Evolutionary conservation across 805 yeast genomes (phyloP).

Genomic region (Metschnikowia colocasiae): DNA sequence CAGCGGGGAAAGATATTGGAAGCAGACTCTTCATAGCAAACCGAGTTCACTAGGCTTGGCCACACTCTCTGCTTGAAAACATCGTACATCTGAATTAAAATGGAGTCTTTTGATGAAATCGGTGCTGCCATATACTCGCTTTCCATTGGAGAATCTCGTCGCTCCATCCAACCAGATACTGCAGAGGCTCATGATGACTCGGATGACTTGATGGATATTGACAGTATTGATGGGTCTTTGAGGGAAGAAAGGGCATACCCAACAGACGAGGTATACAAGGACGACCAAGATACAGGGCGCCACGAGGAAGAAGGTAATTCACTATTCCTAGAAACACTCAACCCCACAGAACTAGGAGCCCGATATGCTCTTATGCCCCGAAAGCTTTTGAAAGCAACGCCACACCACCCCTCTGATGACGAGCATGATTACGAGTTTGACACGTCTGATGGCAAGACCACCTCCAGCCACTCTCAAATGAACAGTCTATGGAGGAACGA

Average conservation of each 20-base stretch:
- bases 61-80: neutral
- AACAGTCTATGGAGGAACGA: neutral
- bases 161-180: neutral
- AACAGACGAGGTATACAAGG: neutral
- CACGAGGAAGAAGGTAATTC: slow-evolving; percentile 6
- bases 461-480: neutral
- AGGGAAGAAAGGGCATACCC: neutral
- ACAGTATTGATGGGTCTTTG: slow-evolving; percentile 6
- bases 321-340: slow-evolving; percentile 21
- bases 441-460: slow-evolving; percentile 10
- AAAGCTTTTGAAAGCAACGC: slow-evolving; percentile 24
- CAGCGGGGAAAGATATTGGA: neutral
- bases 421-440: slow-evolving; percentile 28
- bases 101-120: slow-evolving; percentile 16
- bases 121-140: slow-evolving; percentile 16
- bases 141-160: slow-evolving; percentile 8
- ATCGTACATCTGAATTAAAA: neutral
- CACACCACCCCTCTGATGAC: neutral
- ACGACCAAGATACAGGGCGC: neutral
- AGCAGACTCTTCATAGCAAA: neutral
- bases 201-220: slow-evolving; percentile 25
- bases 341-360: slow-evolving; percentile 43
- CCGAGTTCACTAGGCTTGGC: neutral
- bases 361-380: slow-evolving; percentile 33
- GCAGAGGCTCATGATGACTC: neutral